phyloP scores from a whole-genome alignment of 306 rosid genomes.

The Vigna mungo region DNA sequence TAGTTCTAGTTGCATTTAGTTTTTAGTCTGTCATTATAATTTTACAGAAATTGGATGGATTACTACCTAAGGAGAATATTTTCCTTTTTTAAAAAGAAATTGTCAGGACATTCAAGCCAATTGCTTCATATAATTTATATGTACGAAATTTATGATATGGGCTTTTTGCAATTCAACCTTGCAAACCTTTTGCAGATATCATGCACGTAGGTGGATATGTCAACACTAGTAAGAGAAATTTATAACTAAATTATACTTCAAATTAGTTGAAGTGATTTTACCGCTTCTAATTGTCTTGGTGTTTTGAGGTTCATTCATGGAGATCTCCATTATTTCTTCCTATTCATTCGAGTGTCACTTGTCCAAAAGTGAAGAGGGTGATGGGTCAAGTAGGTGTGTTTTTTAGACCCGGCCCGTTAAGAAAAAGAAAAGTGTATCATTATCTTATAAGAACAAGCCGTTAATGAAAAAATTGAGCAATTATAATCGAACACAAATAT shows the following conservation, averaged over 20 bases:
- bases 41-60: slow-evolving; percentile 20
- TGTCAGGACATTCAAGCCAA: background rate
- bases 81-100: background rate
- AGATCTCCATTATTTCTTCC: background rate
- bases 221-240: too few species aligned
- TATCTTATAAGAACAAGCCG: background rate
- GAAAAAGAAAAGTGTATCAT: background rate
- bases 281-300: too few species aligned
- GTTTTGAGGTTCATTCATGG: background rate
- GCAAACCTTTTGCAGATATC: background rate
- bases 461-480: background rate
- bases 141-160: background rate
- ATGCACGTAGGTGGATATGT: too few species aligned
- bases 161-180: background rate
- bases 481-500: too few species aligned
- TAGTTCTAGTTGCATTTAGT: slow-evolving; percentile 29
- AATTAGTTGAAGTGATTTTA: too few species aligned
- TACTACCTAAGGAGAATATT: background rate
- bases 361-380: too few species aligned
- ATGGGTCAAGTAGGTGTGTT: background rate
- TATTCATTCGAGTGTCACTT: too few species aligned
- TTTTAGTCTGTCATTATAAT: background rate
- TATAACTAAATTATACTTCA: background rate
- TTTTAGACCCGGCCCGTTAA: background rate
- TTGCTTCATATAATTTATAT: background rate